phyloP scores from a whole-genome alignment of 306 rosid genomes.

The Quercus mongolica region DNA sequence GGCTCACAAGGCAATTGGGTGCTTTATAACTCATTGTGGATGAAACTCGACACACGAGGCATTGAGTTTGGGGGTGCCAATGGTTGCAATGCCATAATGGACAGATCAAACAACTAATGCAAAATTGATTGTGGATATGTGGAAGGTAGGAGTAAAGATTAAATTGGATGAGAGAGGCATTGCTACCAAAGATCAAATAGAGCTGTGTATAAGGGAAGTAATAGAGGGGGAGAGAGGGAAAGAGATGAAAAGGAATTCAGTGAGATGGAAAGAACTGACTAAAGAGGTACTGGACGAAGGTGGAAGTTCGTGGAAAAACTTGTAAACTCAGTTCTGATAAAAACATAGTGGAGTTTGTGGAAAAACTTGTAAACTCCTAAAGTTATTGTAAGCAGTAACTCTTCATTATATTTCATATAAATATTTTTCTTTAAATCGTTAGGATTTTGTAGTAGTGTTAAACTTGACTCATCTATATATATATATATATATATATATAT shows the following conservation, averaged over 20 bases:
- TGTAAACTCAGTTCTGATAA: neutral
- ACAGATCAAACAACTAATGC: slow-evolving; percentile 8
- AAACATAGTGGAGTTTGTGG: slow-evolving; percentile 6
- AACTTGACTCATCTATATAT: too few relatives aligned
- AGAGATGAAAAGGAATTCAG: neutral
- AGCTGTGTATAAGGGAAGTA: neutral
- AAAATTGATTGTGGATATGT: neutral
- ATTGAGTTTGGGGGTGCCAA: neutral
- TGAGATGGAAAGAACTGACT: neutral
- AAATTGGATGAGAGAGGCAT: neutral
- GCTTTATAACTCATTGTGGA: slow-evolving; percentile 7
- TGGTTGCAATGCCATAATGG: slow-evolving; percentile 16
- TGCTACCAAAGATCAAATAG: neutral
- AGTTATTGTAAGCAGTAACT: too few relatives aligned
- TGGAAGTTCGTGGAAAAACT: slow-evolving; percentile 3
- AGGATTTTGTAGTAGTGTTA: too few relatives aligned
- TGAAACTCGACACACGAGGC: slow-evolving; percentile 15
- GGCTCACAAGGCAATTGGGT: neutral
- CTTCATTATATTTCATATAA: too few relatives aligned
- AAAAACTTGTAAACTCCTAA: neutral
- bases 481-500: too few relatives aligned
- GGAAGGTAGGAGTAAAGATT: slow-evolving; percentile 11
- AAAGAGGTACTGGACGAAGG: slow-evolving; percentile 7
- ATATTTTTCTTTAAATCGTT: too few relatives aligned
- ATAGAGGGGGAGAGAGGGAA: slow-evolving; percentile 7